Evolutionary conservation across 2,329 filamentous ascomycete species (phyloP).

Genomic region (Penicillium sp.): DNA sequence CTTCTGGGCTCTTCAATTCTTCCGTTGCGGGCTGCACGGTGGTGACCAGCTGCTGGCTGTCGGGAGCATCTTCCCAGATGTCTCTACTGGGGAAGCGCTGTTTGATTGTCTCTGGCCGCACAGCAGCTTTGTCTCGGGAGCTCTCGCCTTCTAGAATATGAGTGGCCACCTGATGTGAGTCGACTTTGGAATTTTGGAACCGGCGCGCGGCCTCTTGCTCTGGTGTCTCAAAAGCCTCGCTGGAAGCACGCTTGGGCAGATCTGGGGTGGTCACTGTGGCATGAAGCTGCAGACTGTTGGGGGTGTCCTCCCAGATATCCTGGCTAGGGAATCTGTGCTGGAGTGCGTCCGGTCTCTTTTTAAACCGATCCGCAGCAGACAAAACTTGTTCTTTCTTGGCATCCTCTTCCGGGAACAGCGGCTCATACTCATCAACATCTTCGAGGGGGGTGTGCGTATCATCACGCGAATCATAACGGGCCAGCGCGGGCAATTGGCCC

Average conservation of each 20-base stretch:
- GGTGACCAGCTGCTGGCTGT: constrained; percentile 74
- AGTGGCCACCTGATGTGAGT: constrained; percentile 35
- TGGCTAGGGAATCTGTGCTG: constrained; percentile 81
- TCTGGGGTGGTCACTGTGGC: constrained; percentile 84
- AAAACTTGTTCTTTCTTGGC: constrained; percentile 53
- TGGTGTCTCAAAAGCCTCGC: constrained; percentile 42
- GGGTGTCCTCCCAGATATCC: constrained; percentile 96
- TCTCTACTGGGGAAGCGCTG: constrained; percentile 86
- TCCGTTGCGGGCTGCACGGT: constrained; percentile 56
- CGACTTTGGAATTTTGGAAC: constrained; percentile 40
- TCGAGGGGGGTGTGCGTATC: constrained; percentile 66
- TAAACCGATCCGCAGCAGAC: constrained; percentile 55
- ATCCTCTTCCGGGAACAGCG: constrained; percentile 79
- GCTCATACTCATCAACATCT: constrained; percentile 91
- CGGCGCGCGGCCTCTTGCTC: constrained; percentile 49
- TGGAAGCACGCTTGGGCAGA: constrained; percentile 46
- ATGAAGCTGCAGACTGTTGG: constrained; percentile 71
- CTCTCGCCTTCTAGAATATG: constrained; percentile 34
- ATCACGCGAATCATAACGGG: constrained; percentile 55
- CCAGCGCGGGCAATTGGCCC: constrained; percentile 51
- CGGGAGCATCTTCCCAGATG: constrained; percentile 90
- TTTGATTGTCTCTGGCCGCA: constrained; percentile 52
- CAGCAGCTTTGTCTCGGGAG: constrained; percentile 21
- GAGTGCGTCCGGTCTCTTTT: constrained; percentile 51
- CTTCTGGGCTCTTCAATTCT: constrained; percentile 43